These are phyloP conservation scores for Pseudocercospora vitis DNA, from an alignment of 2,329 filamentous ascomycete species.

Conservation along the genomic window DNA sequence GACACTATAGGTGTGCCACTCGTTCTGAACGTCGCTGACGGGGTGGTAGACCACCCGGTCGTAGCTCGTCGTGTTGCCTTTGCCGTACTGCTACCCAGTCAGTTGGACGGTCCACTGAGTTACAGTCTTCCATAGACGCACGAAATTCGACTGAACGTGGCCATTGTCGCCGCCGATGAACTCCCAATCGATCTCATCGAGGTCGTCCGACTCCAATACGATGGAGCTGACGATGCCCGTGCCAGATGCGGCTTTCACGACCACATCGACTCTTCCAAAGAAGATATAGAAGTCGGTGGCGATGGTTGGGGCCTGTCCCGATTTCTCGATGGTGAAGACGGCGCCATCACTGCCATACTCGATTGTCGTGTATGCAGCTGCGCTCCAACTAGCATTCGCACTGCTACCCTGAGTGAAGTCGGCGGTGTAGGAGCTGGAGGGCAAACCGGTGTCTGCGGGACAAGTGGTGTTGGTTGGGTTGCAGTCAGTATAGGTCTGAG, in stretches of 20 bases:
- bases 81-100: slow-evolving; percentile 42
- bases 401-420: slow-evolving; percentile 58
- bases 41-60: slow-evolving; percentile 64
- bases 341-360: slow-evolving; percentile 64
- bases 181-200: slow-evolving; percentile 88
- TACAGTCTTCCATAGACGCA: slow-evolving; percentile 41
- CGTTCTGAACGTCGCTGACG: slow-evolving; percentile 56
- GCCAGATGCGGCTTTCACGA: slow-evolving; percentile 72
- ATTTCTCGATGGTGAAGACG: slow-evolving; percentile 67
- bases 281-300: slow-evolving; percentile 73
- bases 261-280: slow-evolving; percentile 75
- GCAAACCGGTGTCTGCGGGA: slow-evolving; percentile 69
- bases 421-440: slow-evolving; percentile 53
- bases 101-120: background rate
- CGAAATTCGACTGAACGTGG: slow-evolving; percentile 71
- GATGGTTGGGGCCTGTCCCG: slow-evolving; percentile 69
- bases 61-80: slow-evolving; percentile 69
- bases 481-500: slow-evolving; percentile 76
- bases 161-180: slow-evolving; percentile 65
- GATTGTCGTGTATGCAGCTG: slow-evolving; percentile 65
- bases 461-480: slow-evolving; percentile 73
- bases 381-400: slow-evolving; percentile 59
- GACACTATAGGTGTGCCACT: slow-evolving; percentile 69
- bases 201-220: slow-evolving; percentile 76
- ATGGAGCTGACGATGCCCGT: slow-evolving; percentile 75